Evolutionary conservation across 306 rosid species (phyloP).

Genomic region (Trifolium dubium): DNA sequence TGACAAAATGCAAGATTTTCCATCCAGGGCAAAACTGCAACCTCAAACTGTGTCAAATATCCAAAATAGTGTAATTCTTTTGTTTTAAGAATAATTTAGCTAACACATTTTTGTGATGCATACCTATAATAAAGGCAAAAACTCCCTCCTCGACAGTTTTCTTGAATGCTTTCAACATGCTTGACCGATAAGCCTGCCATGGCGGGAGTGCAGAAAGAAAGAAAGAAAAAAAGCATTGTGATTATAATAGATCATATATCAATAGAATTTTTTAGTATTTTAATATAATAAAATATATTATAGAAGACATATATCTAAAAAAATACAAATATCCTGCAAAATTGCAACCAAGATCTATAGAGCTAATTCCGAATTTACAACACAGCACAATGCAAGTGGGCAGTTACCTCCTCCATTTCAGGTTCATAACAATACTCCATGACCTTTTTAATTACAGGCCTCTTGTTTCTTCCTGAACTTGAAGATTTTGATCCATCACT

Average conservation of each 20-base stretch:
- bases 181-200: slow-evolving; percentile 82
- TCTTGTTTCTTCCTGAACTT: slow-evolving; percentile 78
- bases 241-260: slow-evolving; percentile 10
- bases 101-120: slow-evolving; percentile 44
- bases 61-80: slow-evolving; percentile 28
- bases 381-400: slow-evolving; percentile 30
- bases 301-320: not conserved
- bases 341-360: not conserved
- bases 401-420: slow-evolving; percentile 95
- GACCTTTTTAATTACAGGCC: slow-evolving; percentile 71
- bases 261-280: slow-evolving; percentile 11
- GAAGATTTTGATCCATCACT: slow-evolving; percentile 68
- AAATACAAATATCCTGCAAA: slow-evolving; percentile 20
- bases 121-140: slow-evolving; percentile 96
- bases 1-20: slow-evolving; percentile 49
- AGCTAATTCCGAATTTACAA: slow-evolving; percentile 34
- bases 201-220: slow-evolving; percentile 6
- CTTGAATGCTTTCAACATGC: slow-evolving; percentile 98
- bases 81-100: slow-evolving; percentile 28
- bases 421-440: slow-evolving; percentile 99
- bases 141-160: slow-evolving; percentile 91
- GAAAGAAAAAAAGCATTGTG: slow-evolving; percentile 2
- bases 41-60: slow-evolving; percentile 38
- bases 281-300: slow-evolving; percentile 12
- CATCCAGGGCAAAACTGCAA: slow-evolving; percentile 45